Evolutionary conservation across 306 rosid genomes (phyloP).

Genomic region (Amphicarpaea edgeworthii): DNA sequence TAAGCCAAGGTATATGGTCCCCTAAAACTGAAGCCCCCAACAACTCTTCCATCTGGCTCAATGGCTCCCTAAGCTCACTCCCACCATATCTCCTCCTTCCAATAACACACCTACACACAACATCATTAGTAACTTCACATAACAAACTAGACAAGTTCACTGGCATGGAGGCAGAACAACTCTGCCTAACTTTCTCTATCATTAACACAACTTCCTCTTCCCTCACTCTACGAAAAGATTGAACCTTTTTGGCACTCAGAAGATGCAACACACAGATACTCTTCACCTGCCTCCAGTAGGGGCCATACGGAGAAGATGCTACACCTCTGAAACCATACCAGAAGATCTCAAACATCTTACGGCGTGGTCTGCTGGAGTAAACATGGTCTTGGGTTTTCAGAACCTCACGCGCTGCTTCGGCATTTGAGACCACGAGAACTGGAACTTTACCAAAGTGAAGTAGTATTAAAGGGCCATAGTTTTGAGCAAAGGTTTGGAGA

Average conservation of each 20-base stretch:
- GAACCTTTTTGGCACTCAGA: slow-evolving; percentile 40
- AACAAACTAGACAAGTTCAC: slow-evolving; percentile 27
- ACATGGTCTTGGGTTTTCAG: slow-evolving; percentile 7
- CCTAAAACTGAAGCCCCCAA: slow-evolving; percentile 8
- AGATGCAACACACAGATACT: slow-evolving; percentile 34
- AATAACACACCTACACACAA: slow-evolving; percentile 28
- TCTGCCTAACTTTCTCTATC: slow-evolving; percentile 36
- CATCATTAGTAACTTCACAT: not conserved
- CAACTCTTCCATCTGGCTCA: not conserved
- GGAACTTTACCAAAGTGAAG: slow-evolving; percentile 21
- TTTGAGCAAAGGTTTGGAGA: slow-evolving; percentile 4
- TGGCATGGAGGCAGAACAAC: not conserved
- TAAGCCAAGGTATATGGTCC: slow-evolving; percentile 4
- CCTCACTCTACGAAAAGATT: slow-evolving; percentile 22
- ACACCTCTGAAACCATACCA: slow-evolving; percentile 28
- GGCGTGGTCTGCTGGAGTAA: slow-evolving; percentile 17
- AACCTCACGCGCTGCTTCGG: slow-evolving; percentile 21
- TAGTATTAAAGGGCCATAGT: not conserved
- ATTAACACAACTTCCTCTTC: slow-evolving; percentile 32
- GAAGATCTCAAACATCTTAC: slow-evolving; percentile 37
- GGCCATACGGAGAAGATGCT: slow-evolving; percentile 14
- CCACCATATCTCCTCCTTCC: slow-evolving; percentile 9
- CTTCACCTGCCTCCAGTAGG: slow-evolving; percentile 39
- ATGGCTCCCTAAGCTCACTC: not conserved
- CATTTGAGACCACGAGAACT: not conserved